These are phyloP conservation scores for Physocladia obscura DNA, from an alignment of 192 early-diverging fungal genomes.

Conservation along the genomic window DNA sequence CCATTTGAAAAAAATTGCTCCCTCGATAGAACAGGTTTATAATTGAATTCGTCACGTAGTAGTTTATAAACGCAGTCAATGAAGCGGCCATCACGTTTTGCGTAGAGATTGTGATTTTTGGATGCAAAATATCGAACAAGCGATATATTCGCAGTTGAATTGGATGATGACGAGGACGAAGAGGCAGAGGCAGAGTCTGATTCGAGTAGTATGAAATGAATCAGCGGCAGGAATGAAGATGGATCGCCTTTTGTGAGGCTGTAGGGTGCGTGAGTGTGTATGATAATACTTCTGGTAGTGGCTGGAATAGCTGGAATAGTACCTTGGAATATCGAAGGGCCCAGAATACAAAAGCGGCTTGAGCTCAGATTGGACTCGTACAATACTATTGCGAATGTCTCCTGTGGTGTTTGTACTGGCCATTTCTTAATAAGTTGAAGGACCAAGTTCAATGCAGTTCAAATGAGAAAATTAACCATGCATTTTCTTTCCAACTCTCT, in stretches of 20 bases:
- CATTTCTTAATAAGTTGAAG: too few relatives aligned
- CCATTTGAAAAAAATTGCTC: constrained; percentile 54
- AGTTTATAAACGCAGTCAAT: constrained; percentile 46
- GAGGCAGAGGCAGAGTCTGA: constrained; percentile 35
- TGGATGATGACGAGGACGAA: background rate
- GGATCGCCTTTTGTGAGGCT: constrained; percentile 50
- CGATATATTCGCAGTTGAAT: background rate
- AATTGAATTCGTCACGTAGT: constrained; percentile 55
- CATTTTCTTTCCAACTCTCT: too few relatives aligned
- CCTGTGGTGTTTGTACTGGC: too few relatives aligned
- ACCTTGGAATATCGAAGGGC: constrained; percentile 36
- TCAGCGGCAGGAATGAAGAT: constrained; percentile 48
- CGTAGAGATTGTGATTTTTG: constrained; percentile 45
- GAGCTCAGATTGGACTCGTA: constrained; percentile 44
- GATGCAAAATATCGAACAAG: constrained; percentile 41
- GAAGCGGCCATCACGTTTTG: constrained; percentile 55
- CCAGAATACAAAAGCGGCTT: constrained; percentile 37
- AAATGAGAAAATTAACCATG: too few relatives aligned
- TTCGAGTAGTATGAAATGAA: constrained; percentile 60
- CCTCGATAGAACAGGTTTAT: constrained; percentile 45
- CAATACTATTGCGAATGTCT: constrained; percentile 55
- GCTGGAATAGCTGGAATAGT: constrained; percentile 1
- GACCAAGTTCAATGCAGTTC: too few relatives aligned
- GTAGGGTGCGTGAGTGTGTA: background rate
- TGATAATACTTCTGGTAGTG: constrained; percentile 2